These are phyloP conservation scores for Rhodomyrtus psidioides DNA, from an alignment of 441 rosid species.

Conservation along the genomic window DNA sequence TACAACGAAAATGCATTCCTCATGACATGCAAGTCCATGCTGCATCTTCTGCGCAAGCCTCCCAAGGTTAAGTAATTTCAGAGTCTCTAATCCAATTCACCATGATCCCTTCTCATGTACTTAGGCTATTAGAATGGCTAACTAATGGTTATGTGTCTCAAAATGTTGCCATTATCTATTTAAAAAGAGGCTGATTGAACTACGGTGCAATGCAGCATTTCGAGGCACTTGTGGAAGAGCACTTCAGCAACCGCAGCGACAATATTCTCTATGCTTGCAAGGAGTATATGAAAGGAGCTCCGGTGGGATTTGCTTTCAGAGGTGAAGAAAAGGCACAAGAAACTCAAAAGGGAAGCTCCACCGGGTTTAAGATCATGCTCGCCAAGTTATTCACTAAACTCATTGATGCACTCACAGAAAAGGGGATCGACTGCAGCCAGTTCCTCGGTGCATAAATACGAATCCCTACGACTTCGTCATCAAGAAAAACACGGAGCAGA, in stretches of 20 bases:
- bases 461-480: background rate
- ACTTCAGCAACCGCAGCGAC: slow-evolving; percentile 33
- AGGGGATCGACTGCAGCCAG: slow-evolving; percentile 56
- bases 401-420: slow-evolving; percentile 54
- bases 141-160: background rate
- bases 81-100: background rate
- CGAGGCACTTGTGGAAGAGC: slow-evolving; percentile 72
- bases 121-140: background rate
- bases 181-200: background rate
- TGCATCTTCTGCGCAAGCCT: slow-evolving; percentile 54
- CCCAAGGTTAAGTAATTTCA: slow-evolving; percentile 51
- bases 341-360: slow-evolving; percentile 44
- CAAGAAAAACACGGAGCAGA: background rate
- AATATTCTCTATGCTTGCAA: slow-evolving; percentile 53
- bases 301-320: slow-evolving; percentile 33
- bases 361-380: slow-evolving; percentile 92
- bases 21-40: slow-evolving; percentile 83
- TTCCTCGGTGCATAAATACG: background rate
- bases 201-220: slow-evolving; percentile 51
- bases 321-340: slow-evolving; percentile 14
- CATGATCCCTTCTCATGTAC: background rate
- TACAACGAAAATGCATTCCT: slow-evolving; percentile 87
- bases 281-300: slow-evolving; percentile 66
- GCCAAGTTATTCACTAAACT: slow-evolving; percentile 75
- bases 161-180: background rate